phyloP scores from a whole-genome alignment of 139 green algal genomes.

The Chlorella sorokiniana region DNA sequence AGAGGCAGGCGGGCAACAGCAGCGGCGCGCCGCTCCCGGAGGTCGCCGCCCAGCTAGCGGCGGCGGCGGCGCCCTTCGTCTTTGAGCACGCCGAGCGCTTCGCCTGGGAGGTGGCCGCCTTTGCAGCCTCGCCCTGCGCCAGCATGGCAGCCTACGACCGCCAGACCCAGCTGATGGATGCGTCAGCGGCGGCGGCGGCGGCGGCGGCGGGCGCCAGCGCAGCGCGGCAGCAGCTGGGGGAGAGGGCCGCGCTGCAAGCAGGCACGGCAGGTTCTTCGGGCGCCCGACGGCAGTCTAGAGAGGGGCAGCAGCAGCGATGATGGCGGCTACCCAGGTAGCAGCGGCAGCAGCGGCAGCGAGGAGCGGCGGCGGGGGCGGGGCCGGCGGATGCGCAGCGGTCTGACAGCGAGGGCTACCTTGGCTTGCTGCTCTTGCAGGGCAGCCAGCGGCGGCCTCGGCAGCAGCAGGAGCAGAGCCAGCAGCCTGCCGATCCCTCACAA shows the following conservation, averaged over 20 bases:
- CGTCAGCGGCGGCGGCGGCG: not conserved
- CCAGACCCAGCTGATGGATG: not conserved
- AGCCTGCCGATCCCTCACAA: too few relatives aligned
- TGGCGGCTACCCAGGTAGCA: not conserved
- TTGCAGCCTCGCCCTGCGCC: conserved; percentile 6
- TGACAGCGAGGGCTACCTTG: conserved; percentile 26
- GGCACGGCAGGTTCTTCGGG: not conserved
- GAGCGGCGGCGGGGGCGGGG: too few relatives aligned
- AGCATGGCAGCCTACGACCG: conserved; percentile 27
- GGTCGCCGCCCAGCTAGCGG: not conserved
- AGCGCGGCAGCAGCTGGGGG: conserved; percentile 3
- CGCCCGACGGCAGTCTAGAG: not conserved
- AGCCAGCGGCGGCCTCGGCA: not conserved
- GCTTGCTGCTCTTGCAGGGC: conserved; percentile 7
- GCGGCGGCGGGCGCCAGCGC: not conserved
- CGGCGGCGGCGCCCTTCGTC: conserved; percentile 30
- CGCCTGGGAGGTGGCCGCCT: conserved; percentile 33
- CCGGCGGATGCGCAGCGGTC: conserved; percentile 12
- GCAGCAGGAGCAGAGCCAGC: not conserved
- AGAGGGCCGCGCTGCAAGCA: too few relatives aligned
- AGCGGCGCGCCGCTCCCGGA: not conserved
- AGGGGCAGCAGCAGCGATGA: not conserved
- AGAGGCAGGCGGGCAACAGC: not conserved
- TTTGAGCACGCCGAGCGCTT: conserved; percentile 36
- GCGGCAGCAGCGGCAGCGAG: not conserved